Evolutionary conservation across 768 basidiomycete genomes (phyloP).

Genomic region (Suillus plorans): DNA sequence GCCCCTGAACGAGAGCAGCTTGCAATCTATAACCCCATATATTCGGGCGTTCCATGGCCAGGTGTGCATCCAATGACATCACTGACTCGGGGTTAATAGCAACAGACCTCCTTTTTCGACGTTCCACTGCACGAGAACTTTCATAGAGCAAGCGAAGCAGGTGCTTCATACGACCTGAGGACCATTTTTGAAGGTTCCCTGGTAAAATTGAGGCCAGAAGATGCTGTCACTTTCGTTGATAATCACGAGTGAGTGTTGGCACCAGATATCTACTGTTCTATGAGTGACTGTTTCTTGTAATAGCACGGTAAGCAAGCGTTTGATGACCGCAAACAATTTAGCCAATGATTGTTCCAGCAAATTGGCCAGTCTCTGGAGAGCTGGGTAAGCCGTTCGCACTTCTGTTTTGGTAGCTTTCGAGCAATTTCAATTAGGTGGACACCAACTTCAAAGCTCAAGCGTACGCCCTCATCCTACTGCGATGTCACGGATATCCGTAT

Average conservation of each 20-base stretch:
- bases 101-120: slow-evolving; percentile 86
- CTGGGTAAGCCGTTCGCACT: slow-evolving; percentile 53
- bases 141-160: slow-evolving; percentile 67
- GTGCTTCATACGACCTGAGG: slow-evolving; percentile 72
- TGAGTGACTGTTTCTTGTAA: background rate
- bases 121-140: slow-evolving; percentile 88
- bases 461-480: slow-evolving; percentile 76
- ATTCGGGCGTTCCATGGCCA: slow-evolving; percentile 64
- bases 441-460: slow-evolving; percentile 77
- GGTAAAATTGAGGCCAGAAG: slow-evolving; percentile 63
- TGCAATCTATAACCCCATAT: slow-evolving; percentile 54
- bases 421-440: slow-evolving; percentile 49
- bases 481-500: slow-evolving; percentile 71
- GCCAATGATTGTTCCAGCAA: slow-evolving; percentile 38
- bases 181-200: slow-evolving; percentile 70
- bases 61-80: slow-evolving; percentile 35
- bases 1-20: slow-evolving; percentile 27
- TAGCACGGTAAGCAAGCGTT: slow-evolving; percentile 56
- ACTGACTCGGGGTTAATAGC: slow-evolving; percentile 2
- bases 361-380: slow-evolving; percentile 78
- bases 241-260: slow-evolving; percentile 73
- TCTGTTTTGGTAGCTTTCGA: background rate
- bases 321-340: background rate
- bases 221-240: slow-evolving; percentile 89
- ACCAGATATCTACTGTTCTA: background rate